A percentile compares a stretch with the other conserved stretches of the same genome.
These are phyloP conservation scores for Coprinellus aureogranulatus DNA, from an alignment of 768 basidiomycete genomes.

Conservation along the genomic window DNA sequence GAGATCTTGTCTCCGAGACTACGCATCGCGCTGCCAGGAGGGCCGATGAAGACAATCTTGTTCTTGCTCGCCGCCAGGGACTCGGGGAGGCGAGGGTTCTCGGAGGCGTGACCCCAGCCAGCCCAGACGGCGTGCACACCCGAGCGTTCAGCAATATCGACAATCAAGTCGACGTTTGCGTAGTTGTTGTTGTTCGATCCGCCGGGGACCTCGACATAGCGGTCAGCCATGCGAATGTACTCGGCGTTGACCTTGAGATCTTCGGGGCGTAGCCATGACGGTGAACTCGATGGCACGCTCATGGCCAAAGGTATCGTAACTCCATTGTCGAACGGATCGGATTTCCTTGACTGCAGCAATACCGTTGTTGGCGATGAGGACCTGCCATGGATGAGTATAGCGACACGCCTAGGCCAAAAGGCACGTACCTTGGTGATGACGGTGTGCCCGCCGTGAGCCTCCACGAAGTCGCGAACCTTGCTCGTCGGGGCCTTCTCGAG, in stretches of 20 bases:
- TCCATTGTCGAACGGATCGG: conserved; percentile 98
- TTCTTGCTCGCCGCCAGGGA: conserved; percentile 86
- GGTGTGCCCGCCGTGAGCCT: conserved; percentile 89
- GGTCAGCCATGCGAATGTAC: conserved; percentile 99
- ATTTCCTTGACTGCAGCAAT: conserved; percentile 99
- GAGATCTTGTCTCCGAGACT: conserved; percentile 99
- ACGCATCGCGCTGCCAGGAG: conserved; percentile 97
- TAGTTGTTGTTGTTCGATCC: conserved; percentile 99
- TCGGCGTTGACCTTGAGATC: conserved; percentile 98
- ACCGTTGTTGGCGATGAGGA: conserved; percentile 98
- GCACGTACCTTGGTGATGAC: conserved; percentile 91
- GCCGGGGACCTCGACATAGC: conserved; percentile 97
- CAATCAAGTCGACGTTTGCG: conserved; percentile 98
- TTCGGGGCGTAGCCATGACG: conserved; percentile 99
- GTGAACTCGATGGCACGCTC: conserved; percentile 98
- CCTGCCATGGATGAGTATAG: conserved; percentile 43
- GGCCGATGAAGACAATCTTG: conserved; percentile 99
- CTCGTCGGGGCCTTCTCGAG: conserved; percentile 80
- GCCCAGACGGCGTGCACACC: conserved; percentile 99
- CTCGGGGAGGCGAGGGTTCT: conserved; percentile 96
- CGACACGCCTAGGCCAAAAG: conserved; percentile 1
- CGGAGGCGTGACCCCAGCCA: conserved; percentile 99
- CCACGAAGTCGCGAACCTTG: conserved; percentile 87
- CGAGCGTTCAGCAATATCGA: conserved; percentile 94
- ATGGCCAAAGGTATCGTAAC: conserved; percentile 96